Percentiles rank a stretch among this genome's conserved stretches.
Conservation (phyloP, 768 basidiomycete genomes). For the Psilocybe cyanescens region DNA sequence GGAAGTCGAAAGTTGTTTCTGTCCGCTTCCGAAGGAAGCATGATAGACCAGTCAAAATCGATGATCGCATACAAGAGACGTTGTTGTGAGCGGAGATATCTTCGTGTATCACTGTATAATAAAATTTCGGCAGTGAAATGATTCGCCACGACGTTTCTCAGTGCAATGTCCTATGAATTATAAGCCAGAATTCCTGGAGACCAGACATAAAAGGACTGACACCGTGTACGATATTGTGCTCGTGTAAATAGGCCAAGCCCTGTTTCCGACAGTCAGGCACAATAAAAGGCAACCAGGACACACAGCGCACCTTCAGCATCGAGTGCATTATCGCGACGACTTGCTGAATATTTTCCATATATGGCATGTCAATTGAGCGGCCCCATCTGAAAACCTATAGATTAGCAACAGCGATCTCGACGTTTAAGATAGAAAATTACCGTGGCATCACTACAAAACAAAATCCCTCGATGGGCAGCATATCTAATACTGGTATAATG, state of each 20-base stretch:
- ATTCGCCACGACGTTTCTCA: conserved; percentile 22
- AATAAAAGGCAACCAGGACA: background rate
- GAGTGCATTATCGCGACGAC: conserved; percentile 17
- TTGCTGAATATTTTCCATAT: background rate
- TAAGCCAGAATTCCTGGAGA: background rate
- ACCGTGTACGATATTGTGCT: conserved; percentile 23
- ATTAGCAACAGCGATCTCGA: background rate
- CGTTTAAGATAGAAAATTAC: background rate
- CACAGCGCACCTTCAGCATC: conserved; percentile 17
- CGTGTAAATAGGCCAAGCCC: conserved; percentile 24
- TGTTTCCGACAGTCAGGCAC: background rate
- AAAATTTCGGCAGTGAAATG: conserved; percentile 5
- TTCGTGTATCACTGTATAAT: background rate
- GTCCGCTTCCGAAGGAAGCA: background rate
- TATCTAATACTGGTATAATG: conserved; percentile 29
- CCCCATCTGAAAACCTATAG: conserved; percentile 20
- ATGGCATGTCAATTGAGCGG: background rate
- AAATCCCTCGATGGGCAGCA: conserved; percentile 24
- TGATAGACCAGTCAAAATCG: background rate
- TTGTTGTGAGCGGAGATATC: conserved; percentile 11
- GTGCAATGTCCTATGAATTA: conserved; percentile 8
- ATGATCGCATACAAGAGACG: conserved; percentile 3
- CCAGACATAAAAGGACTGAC: conserved; percentile 6
- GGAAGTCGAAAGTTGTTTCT: conserved; percentile 5
- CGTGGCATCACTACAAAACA: conserved; percentile 34